Base-by-base conservation (phyloP, 768 basidiomycete species). In the Amanita rimosa region DNA sequence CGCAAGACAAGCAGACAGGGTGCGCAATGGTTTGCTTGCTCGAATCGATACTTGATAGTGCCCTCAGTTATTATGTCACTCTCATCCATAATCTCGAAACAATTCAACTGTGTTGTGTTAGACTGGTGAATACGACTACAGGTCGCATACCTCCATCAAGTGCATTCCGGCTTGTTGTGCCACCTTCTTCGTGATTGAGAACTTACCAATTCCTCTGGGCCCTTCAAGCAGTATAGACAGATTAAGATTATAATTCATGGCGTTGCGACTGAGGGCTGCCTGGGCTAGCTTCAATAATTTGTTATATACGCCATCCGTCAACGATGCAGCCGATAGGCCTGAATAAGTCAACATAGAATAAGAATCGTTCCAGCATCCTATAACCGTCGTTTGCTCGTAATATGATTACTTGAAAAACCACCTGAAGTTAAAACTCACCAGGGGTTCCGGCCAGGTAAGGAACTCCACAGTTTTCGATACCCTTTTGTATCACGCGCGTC, bases 1-100 rank as follows among this genome's bases (percentile, higher is more conserved):
- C 84, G 73, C 33, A 99, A 64, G 1, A 96, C 64, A 16, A 98
- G 65, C 35, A 98, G 67, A 58, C 90, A 96, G 0, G 96, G 96
- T 0, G 89, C 79, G 59, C 86, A 91, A 3, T 73, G 64, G 13
- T 73, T 67, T 1, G 90, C 92, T 62, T 82, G 78, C 46, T 90
- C 89, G 53, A 96, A 78, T 11, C 79, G 75, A 3, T 81, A 80
- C 29, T 74, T 73, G 0, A 98, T 66, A 2, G 72, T 74, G 1
- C 76, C 87, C 57, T 89, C 85, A 0, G 88, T 88, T 55, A 84
- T 83, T 2, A 69, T 67, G 38, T 83, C 79, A 37, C 74, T 83
- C 43, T 98, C 94, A 2, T 83, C 85, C 6, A 93, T 57, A 4
- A 93, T 57, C 47, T 89, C 79, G 60, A 80, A 97, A 60, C 91